Evolutionary conservation across 2,329 filamentous ascomycete species (phyloP).

Genomic region (Aspergillus ochraceus): DNA sequence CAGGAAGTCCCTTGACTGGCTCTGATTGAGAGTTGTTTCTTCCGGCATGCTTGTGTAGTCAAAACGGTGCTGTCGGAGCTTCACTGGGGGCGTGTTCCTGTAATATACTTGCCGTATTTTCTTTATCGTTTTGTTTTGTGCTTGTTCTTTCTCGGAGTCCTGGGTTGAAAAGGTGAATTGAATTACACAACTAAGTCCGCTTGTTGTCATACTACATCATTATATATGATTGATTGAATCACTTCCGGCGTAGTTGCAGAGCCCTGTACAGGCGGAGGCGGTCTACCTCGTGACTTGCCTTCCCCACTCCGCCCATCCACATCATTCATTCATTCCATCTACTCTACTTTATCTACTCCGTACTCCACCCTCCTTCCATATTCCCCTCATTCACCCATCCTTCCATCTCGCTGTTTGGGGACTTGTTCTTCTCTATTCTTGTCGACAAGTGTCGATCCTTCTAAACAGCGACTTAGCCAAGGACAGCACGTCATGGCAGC

Average conservation of each 20-base stretch:
- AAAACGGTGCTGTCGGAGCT: slow-evolving; percentile 7
- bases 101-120: slow-evolving; percentile 36
- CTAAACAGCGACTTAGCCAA: no score
- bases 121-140: slow-evolving; percentile 11
- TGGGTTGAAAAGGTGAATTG: slow-evolving; percentile 40
- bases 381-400: background rate
- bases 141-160: slow-evolving; percentile 34
- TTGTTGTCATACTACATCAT: background rate
- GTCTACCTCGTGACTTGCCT: background rate
- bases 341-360: no score
- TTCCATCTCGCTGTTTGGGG: background rate
- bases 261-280: no score
- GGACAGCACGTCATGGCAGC: slow-evolving; percentile 35
- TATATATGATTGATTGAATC: background rate
- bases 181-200: slow-evolving; percentile 24
- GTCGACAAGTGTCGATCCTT: no score
- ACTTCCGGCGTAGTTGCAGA: no score
- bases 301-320: background rate
- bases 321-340: background rate
- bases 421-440: background rate
- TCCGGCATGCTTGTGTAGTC: slow-evolving; percentile 3
- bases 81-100: slow-evolving; percentile 31
- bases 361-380: no score
- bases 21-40: slow-evolving; percentile 11
- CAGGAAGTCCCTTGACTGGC: slow-evolving; percentile 25